These are phyloP conservation scores for Syzygium jambos DNA, from an alignment of 345 rosid species.

Conservation along the genomic window DNA sequence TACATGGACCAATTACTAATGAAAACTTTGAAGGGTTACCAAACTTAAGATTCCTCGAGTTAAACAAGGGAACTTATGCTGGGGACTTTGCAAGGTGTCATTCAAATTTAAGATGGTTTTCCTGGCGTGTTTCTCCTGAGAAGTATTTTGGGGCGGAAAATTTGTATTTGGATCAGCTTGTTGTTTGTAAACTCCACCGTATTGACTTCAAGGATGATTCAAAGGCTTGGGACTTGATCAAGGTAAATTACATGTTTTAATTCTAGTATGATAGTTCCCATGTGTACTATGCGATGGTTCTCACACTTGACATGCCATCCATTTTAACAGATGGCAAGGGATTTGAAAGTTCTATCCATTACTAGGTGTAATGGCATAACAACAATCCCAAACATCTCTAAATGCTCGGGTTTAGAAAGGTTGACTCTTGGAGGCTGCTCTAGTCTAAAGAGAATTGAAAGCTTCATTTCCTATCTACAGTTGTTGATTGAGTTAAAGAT, in stretches of 20 bases:
- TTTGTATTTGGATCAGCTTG: not conserved
- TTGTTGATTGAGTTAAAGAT: not conserved
- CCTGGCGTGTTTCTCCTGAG: not conserved
- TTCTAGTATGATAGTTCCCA: not conserved
- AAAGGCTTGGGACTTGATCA: not conserved
- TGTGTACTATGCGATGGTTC: not conserved
- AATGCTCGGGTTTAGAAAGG: not conserved
- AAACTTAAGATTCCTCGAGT: not conserved
- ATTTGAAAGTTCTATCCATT: not conserved
- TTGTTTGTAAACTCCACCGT: rapidly evolving
- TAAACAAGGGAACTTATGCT: rapidly evolving
- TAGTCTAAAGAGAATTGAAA: not conserved
- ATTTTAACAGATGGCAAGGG: not conserved
- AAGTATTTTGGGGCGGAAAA: not conserved
- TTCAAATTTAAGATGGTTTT: not conserved
- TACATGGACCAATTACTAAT: not conserved
- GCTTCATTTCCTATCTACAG: not conserved
- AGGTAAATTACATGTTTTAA: not conserved
- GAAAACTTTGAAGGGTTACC: not conserved
- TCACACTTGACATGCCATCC: not conserved
- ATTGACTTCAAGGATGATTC: not conserved
- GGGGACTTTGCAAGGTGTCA: rapidly evolving
- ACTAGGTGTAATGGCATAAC: rapidly evolving
- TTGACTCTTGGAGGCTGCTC: rapidly evolving
- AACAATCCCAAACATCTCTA: not conserved